A percentile compares a stretch with the other conserved stretches of the same genome.
These are phyloP conservation scores for Leccinum pallidistipes DNA, from an alignment of 1,284 basidiomycete species.

Conservation along the genomic window DNA sequence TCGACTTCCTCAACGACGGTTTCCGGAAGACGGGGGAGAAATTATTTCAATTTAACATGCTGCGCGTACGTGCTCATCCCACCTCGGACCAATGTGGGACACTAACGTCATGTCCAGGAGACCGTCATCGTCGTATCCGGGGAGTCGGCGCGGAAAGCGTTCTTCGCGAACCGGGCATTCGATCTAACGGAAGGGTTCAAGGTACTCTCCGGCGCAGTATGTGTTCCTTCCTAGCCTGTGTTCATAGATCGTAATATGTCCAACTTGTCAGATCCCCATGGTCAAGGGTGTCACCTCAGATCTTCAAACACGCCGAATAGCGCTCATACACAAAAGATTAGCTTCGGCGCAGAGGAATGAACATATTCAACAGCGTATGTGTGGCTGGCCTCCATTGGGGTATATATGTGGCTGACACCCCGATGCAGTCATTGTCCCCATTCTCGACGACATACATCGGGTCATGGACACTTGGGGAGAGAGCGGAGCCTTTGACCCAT, in stretches of 20 bases:
- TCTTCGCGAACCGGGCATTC: conserved; percentile 65
- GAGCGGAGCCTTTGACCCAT: conserved; percentile 64
- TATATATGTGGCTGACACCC: conserved; percentile 8
- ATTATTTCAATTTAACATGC: conserved; percentile 65
- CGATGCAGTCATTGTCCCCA: conserved; percentile 54
- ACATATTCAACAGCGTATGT: conserved; percentile 57
- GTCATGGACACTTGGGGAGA: conserved; percentile 61
- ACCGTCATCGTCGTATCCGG: conserved; percentile 71
- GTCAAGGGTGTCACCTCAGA: conserved; percentile 70
- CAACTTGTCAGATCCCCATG: conserved; percentile 58
- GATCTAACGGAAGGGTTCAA: conserved; percentile 77
- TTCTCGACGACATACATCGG: conserved; percentile 61
- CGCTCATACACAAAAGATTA: conserved; percentile 69
- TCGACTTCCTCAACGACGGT: conserved; percentile 69
- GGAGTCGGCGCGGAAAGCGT: conserved; percentile 62
- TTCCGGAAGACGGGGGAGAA: conserved; percentile 63
- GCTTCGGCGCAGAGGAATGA: conserved; percentile 58
- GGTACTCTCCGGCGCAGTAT: conserved; percentile 69
- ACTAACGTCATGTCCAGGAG: conserved; percentile 43
- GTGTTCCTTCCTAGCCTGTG: conserved; percentile 29
- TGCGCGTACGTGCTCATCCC: conserved; percentile 39
- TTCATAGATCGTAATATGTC: conserved; percentile 5
- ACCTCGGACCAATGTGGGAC: conserved; percentile 16
- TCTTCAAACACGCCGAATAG: conserved; percentile 56
- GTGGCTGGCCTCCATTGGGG: conserved; percentile 5